Conservation (phyloP, 2,329 filamentous ascomycete genomes). For the Bipolaris zeicola region DNA sequence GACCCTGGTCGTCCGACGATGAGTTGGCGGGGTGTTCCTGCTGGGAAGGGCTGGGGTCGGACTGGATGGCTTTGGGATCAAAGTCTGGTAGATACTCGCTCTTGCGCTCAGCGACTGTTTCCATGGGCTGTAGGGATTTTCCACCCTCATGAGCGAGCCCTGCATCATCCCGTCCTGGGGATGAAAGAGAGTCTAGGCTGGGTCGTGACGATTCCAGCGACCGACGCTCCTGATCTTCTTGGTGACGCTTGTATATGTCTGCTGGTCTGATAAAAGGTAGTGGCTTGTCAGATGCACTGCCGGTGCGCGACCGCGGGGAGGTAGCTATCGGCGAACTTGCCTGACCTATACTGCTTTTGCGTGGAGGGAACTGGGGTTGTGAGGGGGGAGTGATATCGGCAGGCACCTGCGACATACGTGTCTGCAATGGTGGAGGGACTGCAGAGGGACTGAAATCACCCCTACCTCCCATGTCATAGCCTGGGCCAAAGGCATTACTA, state of each 20-base stretch:
- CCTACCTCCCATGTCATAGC: constrained; percentile 47
- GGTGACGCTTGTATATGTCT: constrained; percentile 76
- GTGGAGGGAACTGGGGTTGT: constrained; percentile 59
- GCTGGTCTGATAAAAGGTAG: constrained; percentile 72
- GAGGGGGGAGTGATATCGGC: constrained; percentile 34
- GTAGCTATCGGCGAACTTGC: constrained; percentile 29
- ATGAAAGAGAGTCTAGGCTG: constrained; percentile 59
- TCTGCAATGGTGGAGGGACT: constrained; percentile 56
- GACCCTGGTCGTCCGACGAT: constrained; percentile 32
- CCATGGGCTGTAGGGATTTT: constrained; percentile 47
- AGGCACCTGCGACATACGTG: constrained; percentile 50
- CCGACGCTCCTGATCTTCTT: constrained; percentile 65
- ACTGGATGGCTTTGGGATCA: constrained; percentile 16
- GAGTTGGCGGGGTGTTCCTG: constrained; percentile 20
- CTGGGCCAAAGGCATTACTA: constrained; percentile 38
- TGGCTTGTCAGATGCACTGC: constrained; percentile 55
- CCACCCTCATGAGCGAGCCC: constrained; percentile 29
- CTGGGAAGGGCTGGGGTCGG: constrained; percentile 14
- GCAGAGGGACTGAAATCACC: constrained; percentile 61
- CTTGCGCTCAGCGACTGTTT: constrained; percentile 63
- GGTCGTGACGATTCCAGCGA: constrained; percentile 64
- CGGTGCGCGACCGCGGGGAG: constrained; percentile 35
- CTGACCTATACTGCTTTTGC: constrained; percentile 67
- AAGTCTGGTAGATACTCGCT: constrained; percentile 63
- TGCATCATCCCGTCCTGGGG: constrained; percentile 30